Conservation (phyloP, 495 filamentous ascomycete genomes). For the Penicillium subrubescens region DNA sequence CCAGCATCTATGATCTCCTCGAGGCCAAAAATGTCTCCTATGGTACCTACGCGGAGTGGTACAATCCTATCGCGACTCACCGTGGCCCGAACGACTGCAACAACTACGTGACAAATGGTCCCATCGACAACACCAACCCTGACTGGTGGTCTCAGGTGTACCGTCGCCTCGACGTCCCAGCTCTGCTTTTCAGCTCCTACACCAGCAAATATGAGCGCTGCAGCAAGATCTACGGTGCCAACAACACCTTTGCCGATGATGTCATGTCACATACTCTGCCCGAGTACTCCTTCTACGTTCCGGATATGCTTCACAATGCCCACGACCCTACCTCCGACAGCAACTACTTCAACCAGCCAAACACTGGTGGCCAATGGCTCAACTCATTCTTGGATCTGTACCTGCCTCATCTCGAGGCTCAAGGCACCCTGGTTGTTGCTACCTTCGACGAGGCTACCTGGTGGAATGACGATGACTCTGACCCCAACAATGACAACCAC, state of each 20-base stretch:
- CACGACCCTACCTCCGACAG: slow-evolving; percentile 21
- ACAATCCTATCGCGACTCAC: slow-evolving; percentile 16
- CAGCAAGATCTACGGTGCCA: slow-evolving; percentile 21
- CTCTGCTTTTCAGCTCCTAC: slow-evolving; percentile 21
- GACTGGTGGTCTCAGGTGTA: slow-evolving; percentile 14
- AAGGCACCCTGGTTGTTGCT: slow-evolving; percentile 23
- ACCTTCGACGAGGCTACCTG: slow-evolving; percentile 25
- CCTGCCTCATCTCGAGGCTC: slow-evolving; percentile 14
- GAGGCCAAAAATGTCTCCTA: slow-evolving; percentile 9
- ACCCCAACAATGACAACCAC: slow-evolving; percentile 20
- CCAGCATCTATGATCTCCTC: slow-evolving; percentile 15
- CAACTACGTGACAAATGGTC: slow-evolving; percentile 21
- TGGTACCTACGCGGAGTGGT: slow-evolving; percentile 22
- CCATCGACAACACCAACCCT: slow-evolving; percentile 23
- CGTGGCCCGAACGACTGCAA: slow-evolving; percentile 23
- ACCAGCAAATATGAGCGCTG: slow-evolving; percentile 20
- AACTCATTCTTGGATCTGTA: slow-evolving; percentile 23
- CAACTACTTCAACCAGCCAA: slow-evolving; percentile 21
- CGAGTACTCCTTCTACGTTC: slow-evolving; percentile 23
- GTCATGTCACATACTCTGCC: slow-evolving; percentile 15
- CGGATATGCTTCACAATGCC: slow-evolving; percentile 23
- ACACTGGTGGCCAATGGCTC: slow-evolving; percentile 9
- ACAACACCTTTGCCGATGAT: slow-evolving; percentile 15
- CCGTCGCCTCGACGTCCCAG: slow-evolving; percentile 21
- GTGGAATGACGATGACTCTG: slow-evolving; percentile 13